Conservation (phyloP, 139 green algal genomes). For the Chlamydomonas schloesseri region DNA sequence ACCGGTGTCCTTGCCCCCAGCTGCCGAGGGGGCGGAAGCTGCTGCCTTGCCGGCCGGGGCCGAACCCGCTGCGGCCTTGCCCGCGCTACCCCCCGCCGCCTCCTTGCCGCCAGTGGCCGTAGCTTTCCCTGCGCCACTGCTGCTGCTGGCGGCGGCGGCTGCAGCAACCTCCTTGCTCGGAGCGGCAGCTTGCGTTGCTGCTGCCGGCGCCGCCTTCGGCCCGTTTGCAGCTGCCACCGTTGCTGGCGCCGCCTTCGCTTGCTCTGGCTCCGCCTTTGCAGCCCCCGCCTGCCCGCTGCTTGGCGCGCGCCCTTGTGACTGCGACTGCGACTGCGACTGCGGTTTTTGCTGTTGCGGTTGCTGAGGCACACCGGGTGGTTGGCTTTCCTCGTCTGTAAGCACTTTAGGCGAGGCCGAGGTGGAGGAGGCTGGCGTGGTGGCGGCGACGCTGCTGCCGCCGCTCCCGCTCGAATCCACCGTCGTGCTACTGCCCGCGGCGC, state of each 20-base stretch:
- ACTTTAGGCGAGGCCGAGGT: conserved; percentile 1
- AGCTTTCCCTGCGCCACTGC: too few relatives aligned
- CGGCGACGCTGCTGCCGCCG: background rate
- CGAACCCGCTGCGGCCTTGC: too few relatives aligned
- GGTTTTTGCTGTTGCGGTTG: too few relatives aligned
- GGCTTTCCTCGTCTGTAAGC: conserved; percentile 13
- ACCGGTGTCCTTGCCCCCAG: too few relatives aligned
- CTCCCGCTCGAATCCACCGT: background rate
- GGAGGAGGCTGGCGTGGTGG: background rate
- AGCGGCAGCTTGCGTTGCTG: background rate
- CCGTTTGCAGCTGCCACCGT: background rate
- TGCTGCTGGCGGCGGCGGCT: too few relatives aligned
- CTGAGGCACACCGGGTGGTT: background rate
- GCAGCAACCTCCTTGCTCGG: too few relatives aligned
- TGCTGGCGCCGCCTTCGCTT: background rate
- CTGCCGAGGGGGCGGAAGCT: too few relatives aligned
- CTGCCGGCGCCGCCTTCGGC: background rate
- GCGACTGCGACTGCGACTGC: background rate
- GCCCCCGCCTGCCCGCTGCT: background rate
- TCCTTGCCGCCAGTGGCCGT: too few relatives aligned
- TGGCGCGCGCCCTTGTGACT: background rate
- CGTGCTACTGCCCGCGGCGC: background rate
- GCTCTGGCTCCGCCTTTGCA: background rate
- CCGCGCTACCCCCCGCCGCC: too few relatives aligned
- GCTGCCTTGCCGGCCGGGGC: too few relatives aligned